Evolutionary conservation across 345 rosid genomes (phyloP).

Genomic region (Euphorbia lathyris): DNA sequence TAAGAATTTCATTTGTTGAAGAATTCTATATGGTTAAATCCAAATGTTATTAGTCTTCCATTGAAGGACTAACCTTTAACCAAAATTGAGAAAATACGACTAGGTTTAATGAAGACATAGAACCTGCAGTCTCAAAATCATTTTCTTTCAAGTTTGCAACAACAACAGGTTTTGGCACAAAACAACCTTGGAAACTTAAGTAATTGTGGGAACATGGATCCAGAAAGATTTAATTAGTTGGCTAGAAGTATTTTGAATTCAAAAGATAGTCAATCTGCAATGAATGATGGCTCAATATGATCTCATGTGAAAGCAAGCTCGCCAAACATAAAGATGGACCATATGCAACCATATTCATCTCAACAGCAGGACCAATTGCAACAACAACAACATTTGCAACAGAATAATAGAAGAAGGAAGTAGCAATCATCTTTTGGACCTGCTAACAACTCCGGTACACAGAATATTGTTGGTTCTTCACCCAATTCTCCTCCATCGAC

Average conservation of each 20-base stretch:
- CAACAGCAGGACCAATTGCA: conserved; percentile 49
- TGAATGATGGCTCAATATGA: conserved; percentile 54
- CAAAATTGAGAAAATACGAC: conserved; percentile 49
- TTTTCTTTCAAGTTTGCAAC: conserved; percentile 47
- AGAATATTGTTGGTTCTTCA: conserved; percentile 54
- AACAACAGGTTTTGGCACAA: conserved; percentile 53
- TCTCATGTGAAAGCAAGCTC: conserved; percentile 54
- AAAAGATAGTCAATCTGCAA: conserved; percentile 49
- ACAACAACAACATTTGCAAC: conserved; percentile 45
- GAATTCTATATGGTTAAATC: conserved; percentile 39
- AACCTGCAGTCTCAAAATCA: conserved; percentile 45
- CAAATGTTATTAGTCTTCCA: conserved; percentile 51
- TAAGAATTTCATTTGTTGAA: not conserved
- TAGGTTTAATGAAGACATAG: conserved; percentile 48
- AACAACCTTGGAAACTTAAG: conserved; percentile 44
- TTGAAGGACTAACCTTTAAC: conserved; percentile 67
- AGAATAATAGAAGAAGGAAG: conserved; percentile 56
- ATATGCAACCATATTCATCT: conserved; percentile 51
- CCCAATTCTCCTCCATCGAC: conserved; percentile 62
- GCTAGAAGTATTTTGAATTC: conserved; percentile 40
- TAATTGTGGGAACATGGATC: conserved; percentile 44
- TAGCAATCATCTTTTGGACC: conserved; percentile 59
- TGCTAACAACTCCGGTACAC: conserved; percentile 61
- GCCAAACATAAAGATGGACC: conserved; percentile 54
- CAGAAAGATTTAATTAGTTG: conserved; percentile 43